A percentile compares a stretch with the other conserved stretches of the same genome.
phyloP scores from a whole-genome alignment of 2,329 filamentous ascomycete species.

The Diaporthe capsici region DNA sequence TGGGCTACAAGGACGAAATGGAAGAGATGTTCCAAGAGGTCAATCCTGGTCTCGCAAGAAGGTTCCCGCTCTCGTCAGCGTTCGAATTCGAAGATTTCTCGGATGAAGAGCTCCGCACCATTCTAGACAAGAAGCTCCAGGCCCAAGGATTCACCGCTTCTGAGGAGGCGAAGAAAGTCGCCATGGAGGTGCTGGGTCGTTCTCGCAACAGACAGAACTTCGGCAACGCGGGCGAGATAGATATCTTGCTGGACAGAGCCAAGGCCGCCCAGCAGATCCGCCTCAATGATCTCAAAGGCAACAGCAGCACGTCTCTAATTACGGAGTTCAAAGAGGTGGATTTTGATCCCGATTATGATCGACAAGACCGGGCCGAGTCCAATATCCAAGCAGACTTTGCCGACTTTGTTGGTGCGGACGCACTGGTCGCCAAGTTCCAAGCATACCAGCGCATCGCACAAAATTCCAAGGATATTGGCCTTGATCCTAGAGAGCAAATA shows the following conservation, averaged over 20 bases:
- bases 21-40: background rate
- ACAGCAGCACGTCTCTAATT: background rate
- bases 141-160: background rate
- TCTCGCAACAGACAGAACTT: background rate
- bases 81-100: background rate
- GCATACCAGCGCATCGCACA: background rate
- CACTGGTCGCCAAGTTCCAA: background rate
- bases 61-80: background rate
- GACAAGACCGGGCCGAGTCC: background rate
- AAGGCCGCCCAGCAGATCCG: background rate
- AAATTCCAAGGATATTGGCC: background rate
- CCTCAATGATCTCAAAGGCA: background rate
- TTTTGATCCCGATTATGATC: background rate
- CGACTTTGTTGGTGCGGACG: background rate
- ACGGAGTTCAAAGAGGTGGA: background rate
- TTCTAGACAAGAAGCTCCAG: background rate
- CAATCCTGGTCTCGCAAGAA: background rate
- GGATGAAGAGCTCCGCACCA: background rate
- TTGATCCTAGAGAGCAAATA: background rate
- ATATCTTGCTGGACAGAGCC: slow-evolving; percentile 5
- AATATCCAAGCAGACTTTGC: background rate
- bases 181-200: background rate
- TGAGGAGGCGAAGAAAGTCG: background rate
- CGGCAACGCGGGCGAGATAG: background rate
- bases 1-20: background rate